A percentile compares a stretch with the other conserved stretches of the same genome.
phyloP scores from a whole-genome alignment of 192 early-diverging fungal genomes.

The Coemansia sp. region DNA sequence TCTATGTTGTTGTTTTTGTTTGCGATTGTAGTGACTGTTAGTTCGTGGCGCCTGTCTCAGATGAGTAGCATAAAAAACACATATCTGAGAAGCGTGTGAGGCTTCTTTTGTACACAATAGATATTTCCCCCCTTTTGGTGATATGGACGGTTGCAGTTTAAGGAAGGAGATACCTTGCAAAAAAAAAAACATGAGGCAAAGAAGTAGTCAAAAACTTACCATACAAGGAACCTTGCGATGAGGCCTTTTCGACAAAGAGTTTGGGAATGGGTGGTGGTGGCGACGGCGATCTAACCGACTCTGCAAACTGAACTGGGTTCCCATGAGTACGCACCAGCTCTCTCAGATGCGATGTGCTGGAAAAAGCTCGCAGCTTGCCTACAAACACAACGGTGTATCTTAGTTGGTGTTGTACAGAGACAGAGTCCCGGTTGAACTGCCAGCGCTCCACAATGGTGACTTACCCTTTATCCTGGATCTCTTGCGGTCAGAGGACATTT shows the following conservation, averaged over 20 bases:
- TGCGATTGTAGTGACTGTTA: constrained; percentile 10
- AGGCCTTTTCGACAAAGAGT: constrained; percentile 25
- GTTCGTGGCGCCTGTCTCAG: constrained; percentile 3
- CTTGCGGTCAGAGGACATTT: constrained; percentile 43
- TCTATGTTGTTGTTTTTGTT: constrained; percentile 16
- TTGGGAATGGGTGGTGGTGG: constrained; percentile 47
- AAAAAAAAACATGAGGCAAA: constrained; percentile 3
- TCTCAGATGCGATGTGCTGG: constrained; percentile 54
- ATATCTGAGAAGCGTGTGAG: neutral
- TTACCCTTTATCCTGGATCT: constrained; percentile 47
- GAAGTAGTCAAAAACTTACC: constrained; percentile 23
- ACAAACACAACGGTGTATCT: constrained; percentile 7
- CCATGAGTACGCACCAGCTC: constrained; percentile 49
- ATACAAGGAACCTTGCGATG: constrained; percentile 30
- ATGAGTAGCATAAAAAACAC: neutral
- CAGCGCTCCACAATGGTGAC: constrained; percentile 15
- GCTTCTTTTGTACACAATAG: constrained; percentile 2
- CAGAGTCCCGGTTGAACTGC: neutral
- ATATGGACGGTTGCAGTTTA: neutral
- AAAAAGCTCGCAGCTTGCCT: constrained; percentile 58
- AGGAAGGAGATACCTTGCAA: neutral
- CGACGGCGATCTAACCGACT: constrained; percentile 24
- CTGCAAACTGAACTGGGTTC: constrained; percentile 16
- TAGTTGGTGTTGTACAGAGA: neutral
- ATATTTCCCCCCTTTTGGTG: neutral